These are phyloP conservation scores for Trichoderma polysporum DNA, from an alignment of 2,329 filamentous ascomycete genomes.

Conservation along the genomic window DNA sequence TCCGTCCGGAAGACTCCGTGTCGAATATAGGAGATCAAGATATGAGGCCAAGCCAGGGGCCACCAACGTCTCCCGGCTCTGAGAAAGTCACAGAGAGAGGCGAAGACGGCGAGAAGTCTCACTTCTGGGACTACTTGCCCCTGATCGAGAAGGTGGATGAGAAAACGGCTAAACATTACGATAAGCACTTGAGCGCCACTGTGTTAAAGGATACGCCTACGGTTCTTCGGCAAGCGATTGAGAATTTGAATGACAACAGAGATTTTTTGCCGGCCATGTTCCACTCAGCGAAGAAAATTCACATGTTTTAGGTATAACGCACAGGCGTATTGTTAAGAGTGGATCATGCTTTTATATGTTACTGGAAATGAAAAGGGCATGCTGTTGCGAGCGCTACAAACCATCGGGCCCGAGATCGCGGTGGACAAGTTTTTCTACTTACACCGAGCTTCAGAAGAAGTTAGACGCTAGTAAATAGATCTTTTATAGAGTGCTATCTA, in stretches of 20 bases:
- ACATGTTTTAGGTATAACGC: slow-evolving; percentile 4
- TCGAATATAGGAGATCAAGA: not conserved
- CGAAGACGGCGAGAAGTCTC: not conserved
- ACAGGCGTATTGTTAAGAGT: not conserved
- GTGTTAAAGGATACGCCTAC: slow-evolving; percentile 20
- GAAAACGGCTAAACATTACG: slow-evolving; percentile 1
- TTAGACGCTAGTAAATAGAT: too few relatives aligned
- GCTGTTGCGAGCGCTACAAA: too few relatives aligned
- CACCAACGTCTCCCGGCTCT: not conserved
- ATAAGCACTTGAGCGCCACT: slow-evolving; percentile 16
- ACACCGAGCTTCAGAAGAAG: too few relatives aligned
- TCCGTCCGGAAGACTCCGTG: slow-evolving; percentile 8
- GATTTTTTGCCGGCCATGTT: slow-evolving; percentile 23
- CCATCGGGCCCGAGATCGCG: too few relatives aligned
- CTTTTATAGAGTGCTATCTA: too few relatives aligned
- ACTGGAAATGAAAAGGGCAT: too few relatives aligned
- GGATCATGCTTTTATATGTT: too few relatives aligned
- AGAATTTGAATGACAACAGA: slow-evolving; percentile 22
- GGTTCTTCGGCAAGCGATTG: slow-evolving; percentile 20
- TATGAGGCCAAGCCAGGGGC: not conserved
- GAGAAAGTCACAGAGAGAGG: not conserved
- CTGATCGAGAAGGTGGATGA: slow-evolving; percentile 6
- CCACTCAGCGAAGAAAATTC: slow-evolving; percentile 20
- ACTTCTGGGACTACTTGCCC: not conserved
- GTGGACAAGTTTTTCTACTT: too few relatives aligned